Evolutionary conservation across 306 rosid genomes (phyloP).

Genomic region (Canavalia gladiata): DNA sequence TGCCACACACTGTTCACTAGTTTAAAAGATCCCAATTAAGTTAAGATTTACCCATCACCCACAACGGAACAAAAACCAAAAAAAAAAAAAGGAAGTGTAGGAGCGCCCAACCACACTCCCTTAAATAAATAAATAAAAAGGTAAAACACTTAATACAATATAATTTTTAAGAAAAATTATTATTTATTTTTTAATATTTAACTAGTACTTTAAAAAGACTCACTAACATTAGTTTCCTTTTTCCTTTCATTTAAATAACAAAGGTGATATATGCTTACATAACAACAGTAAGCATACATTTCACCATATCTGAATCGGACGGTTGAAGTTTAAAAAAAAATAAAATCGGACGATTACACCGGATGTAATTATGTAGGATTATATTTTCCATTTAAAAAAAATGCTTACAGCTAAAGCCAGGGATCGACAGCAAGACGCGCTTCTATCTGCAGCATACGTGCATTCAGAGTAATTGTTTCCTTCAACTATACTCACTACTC

Average conservation of each 20-base stretch:
- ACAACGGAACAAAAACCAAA: neutral
- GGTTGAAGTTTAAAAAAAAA: too few species aligned
- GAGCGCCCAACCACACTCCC: neutral
- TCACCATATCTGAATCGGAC: too few species aligned
- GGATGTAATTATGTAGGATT: too few species aligned
- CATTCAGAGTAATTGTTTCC: constrained; percentile 60
- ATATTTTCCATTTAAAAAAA: neutral
- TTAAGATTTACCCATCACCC: constrained; percentile 11
- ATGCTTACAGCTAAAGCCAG: constrained; percentile 81
- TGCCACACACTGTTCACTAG: neutral
- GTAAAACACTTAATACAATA: neutral
- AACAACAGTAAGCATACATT: too few species aligned
- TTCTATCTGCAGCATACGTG: constrained; percentile 70
- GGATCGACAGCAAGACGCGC: constrained; percentile 74
- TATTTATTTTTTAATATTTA: neutral
- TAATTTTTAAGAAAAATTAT: neutral
- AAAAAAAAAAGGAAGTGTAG: neutral
- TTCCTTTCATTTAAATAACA: too few species aligned
- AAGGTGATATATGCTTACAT: too few species aligned
- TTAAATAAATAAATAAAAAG: neutral
- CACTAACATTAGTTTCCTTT: neutral
- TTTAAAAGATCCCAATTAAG: neutral
- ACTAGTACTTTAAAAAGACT: neutral
- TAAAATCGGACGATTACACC: too few species aligned
- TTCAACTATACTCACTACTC: constrained; percentile 47